Evolutionary conservation across 1,284 basidiomycete genomes (phyloP).

Genomic region (Heliocybe sulcata): DNA sequence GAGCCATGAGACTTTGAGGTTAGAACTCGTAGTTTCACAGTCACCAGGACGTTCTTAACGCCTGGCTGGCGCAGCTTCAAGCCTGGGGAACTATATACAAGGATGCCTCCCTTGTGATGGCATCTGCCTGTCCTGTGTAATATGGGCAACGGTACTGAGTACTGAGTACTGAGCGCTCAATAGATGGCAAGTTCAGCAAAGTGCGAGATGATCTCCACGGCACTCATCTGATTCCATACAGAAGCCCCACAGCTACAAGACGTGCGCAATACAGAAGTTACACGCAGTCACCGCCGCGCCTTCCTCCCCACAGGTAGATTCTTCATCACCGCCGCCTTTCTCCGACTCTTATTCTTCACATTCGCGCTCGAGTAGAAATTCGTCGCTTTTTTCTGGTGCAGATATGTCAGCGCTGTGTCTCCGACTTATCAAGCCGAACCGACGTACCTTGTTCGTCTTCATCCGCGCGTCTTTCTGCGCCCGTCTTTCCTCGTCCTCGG

Average conservation of each 20-base stretch:
- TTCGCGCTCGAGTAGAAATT: slow-evolving; percentile 90
- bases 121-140: too few relatives aligned
- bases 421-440: neutral
- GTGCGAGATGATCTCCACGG: too few relatives aligned
- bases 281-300: neutral
- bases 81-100: too few relatives aligned
- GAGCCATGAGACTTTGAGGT: too few relatives aligned
- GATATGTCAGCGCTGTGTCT: slow-evolving; percentile 3
- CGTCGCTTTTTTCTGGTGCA: slow-evolving; percentile 66
- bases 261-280: neutral
- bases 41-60: too few relatives aligned
- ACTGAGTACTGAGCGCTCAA: too few relatives aligned
- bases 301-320: slow-evolving; percentile 21
- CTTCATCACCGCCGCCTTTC: slow-evolving; percentile 51
- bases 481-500: slow-evolving; percentile 25
- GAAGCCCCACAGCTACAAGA: neutral
- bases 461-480: slow-evolving; percentile 72
- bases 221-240: too few relatives aligned
- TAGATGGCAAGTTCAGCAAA: too few relatives aligned
- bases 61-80: too few relatives aligned
- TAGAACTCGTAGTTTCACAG: too few relatives aligned
- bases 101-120: too few relatives aligned
- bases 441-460: slow-evolving; percentile 81
- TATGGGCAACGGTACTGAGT: too few relatives aligned
- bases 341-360: slow-evolving; percentile 84